Conservation (phyloP, 2,329 filamentous ascomycete genomes). For the Trichoderma sp. region DNA sequence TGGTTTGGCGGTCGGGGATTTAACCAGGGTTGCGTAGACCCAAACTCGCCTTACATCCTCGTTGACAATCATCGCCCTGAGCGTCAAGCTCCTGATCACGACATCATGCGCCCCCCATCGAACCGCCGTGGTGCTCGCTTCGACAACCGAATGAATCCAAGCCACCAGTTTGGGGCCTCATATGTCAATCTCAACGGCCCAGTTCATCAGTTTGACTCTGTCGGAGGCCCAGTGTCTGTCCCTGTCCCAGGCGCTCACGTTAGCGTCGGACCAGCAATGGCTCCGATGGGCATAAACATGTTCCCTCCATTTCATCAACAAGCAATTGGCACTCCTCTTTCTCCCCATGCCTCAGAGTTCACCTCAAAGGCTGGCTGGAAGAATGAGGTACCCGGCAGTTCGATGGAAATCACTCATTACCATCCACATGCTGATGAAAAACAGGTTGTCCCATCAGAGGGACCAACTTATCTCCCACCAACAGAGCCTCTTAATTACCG, state of each 20-base stretch:
- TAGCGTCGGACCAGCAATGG: conserved; percentile 36
- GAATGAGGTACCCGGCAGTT: conserved; percentile 44
- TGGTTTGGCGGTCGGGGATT: conserved; percentile 48
- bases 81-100: conserved; percentile 49
- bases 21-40: conserved; percentile 43
- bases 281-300: conserved; percentile 42
- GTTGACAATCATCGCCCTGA: conserved; percentile 46
- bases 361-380: conserved; percentile 59
- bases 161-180: conserved; percentile 34
- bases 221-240: conserved; percentile 33
- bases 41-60: conserved; percentile 34
- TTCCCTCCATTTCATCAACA: conserved; percentile 54
- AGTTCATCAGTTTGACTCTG: conserved; percentile 37
- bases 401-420: conserved; percentile 24
- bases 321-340: conserved; percentile 63
- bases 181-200: conserved; percentile 35
- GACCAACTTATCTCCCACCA: conserved; percentile 77
- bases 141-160: conserved; percentile 44
- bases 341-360: conserved; percentile 73
- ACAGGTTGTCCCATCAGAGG: conserved; percentile 52
- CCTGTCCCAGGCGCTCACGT: conserved; percentile 31
- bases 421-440: conserved; percentile 22
- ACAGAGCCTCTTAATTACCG: conserved; percentile 96
- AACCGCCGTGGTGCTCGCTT: conserved; percentile 48
- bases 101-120: conserved; percentile 44